These are phyloP conservation scores for Zizania latifolia DNA, from an alignment of 176 grass and related monocot species.

Conservation along the genomic window DNA sequence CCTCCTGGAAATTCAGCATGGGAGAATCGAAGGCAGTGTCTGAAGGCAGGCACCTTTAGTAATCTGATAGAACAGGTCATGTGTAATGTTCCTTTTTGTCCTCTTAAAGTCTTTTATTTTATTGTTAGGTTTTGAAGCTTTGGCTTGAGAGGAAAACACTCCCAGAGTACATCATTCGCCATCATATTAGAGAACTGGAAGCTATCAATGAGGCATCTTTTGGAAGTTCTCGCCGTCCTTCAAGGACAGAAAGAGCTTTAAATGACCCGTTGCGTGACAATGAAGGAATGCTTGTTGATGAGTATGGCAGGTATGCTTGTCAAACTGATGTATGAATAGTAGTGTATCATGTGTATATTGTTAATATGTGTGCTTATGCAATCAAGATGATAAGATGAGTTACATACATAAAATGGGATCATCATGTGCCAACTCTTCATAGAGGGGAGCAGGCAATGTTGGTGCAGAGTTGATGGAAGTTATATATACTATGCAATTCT, in stretches of 20 bases:
- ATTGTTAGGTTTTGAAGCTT: constrained; percentile 74
- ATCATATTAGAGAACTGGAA: constrained; percentile 85
- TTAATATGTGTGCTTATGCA: neutral
- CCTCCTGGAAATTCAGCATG: constrained; percentile 85
- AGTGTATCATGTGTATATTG: neutral
- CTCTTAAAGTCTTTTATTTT: constrained; percentile 24
- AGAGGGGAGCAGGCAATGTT: neutral
- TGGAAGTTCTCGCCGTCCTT: constrained; percentile 59
- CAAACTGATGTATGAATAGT: neutral
- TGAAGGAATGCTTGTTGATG: constrained; percentile 93
- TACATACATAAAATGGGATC: constrained; percentile 1
- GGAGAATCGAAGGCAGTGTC: constrained; percentile 91
- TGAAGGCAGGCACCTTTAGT: constrained; percentile 58
- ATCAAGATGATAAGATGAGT: neutral
- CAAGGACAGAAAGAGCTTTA: constrained; percentile 73
- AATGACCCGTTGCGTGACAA: constrained; percentile 91
- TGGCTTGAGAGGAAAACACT: constrained; percentile 96
- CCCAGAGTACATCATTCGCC: constrained; percentile 70
- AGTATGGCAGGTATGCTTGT: constrained; percentile 77
- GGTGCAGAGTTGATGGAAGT: neutral
- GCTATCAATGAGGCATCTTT: constrained; percentile 73
- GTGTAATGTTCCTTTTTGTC: constrained; percentile 21
- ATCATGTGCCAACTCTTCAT: neutral
- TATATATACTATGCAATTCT: neutral
- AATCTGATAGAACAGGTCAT: constrained; percentile 12